Evolutionary conservation across 257 asterid genomes (phyloP).

Genomic region (Rubia yunnanensis): DNA sequence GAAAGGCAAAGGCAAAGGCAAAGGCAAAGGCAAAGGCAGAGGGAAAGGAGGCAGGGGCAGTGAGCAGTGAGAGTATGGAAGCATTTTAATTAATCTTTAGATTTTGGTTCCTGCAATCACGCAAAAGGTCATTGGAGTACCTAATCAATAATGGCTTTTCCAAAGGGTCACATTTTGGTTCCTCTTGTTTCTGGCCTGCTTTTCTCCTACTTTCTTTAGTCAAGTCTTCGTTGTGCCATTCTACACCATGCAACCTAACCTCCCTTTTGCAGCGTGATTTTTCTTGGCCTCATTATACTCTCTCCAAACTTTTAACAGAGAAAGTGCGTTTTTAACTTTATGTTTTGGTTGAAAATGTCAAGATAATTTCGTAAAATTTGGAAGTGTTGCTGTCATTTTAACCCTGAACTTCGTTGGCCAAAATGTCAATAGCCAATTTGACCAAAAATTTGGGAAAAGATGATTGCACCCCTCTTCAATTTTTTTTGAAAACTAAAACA

Average conservation of each 20-base stretch:
- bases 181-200: conserved; percentile 4
- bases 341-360: too few relatives aligned
- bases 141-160: conserved; percentile 13
- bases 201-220: conserved; percentile 11
- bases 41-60: not conserved
- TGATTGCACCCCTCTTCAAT: too few relatives aligned
- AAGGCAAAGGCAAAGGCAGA: not conserved
- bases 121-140: conserved; percentile 30
- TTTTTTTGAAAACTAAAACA: too few relatives aligned
- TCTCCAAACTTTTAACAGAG: too few relatives aligned
- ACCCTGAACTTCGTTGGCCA: too few relatives aligned
- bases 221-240: conserved; percentile 16
- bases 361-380: too few relatives aligned
- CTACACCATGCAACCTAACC: not conserved
- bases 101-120: conserved; percentile 46
- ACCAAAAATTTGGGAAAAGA: too few relatives aligned
- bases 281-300: too few relatives aligned
- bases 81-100: too few relatives aligned
- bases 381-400: too few relatives aligned
- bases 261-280: conserved; percentile 15
- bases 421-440: too few relatives aligned
- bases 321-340: too few relatives aligned
- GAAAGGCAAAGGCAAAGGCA: not conserved
- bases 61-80: not conserved
- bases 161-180: not conserved